phyloP scores from a whole-genome alignment of 192 early-diverging fungal genomes.

The Podila epigama region DNA sequence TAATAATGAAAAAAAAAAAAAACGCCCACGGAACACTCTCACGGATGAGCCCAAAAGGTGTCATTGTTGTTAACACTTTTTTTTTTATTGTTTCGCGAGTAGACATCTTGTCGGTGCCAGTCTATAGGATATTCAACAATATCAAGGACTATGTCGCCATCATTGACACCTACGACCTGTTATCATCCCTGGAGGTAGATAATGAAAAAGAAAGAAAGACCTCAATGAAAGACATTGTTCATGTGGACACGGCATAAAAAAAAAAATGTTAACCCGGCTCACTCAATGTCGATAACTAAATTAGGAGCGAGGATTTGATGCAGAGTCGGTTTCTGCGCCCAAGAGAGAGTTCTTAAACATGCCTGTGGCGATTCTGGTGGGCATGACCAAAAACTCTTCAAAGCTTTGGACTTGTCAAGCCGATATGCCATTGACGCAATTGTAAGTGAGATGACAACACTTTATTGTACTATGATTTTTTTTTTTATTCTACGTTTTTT shows the following conservation, averaged over 20 bases:
- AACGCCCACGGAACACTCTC: too few relatives aligned
- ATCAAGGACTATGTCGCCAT: constrained; percentile 58
- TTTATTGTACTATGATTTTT: not conserved
- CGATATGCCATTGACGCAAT: constrained; percentile 23
- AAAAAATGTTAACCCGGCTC: too few relatives aligned
- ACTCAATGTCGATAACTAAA: not conserved
- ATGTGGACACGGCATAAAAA: too few relatives aligned
- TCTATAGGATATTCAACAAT: constrained; percentile 50
- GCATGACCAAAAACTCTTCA: constrained; percentile 44
- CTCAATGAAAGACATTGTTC: not conserved
- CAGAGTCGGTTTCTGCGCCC: constrained; percentile 10
- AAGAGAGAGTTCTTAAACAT: constrained; percentile 31
- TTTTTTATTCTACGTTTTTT: not conserved
- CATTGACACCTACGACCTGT: constrained; percentile 58
- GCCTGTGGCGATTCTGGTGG: constrained; percentile 44
- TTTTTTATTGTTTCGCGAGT: constrained; percentile 5
- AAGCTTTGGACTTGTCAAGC: constrained; percentile 46
- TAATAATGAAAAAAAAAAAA: too few relatives aligned
- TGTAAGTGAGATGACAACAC: too few relatives aligned
- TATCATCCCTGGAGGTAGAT: constrained; percentile 50
- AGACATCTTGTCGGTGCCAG: constrained; percentile 64
- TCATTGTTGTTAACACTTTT: not conserved
- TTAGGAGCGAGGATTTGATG: constrained; percentile 32
- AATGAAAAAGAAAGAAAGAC: not conserved
- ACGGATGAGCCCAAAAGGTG: constrained; percentile 30